Percentiles rank a stretch among this genome's conserved stretches.
Evolutionary conservation across 805 yeast species (phyloP).

Genomic region (Kuraishia ogatae): DNA sequence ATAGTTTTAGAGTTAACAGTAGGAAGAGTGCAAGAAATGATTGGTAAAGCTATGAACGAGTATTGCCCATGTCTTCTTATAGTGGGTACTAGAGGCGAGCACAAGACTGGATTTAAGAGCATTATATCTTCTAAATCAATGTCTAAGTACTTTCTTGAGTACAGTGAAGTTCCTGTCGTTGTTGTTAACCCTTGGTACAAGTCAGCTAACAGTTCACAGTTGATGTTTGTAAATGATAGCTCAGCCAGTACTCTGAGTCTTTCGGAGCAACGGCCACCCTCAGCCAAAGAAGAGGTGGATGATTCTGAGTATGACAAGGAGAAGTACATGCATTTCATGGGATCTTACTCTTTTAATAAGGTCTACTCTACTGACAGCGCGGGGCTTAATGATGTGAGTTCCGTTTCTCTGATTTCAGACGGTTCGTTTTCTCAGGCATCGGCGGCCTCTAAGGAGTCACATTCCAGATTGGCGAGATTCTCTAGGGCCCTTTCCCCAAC

Average conservation of each 20-base stretch:
- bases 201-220: conserved; percentile 3
- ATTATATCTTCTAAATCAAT: conserved; percentile 32
- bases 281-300: not conserved
- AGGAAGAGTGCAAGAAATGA: conserved; percentile 32
- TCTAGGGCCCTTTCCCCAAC: not conserved
- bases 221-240: not conserved
- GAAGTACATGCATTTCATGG: not conserved
- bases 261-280: not conserved
- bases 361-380: not conserved
- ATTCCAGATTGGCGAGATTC: not conserved
- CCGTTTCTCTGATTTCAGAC: not conserved
- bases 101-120: conserved; percentile 28
- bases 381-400: not conserved
- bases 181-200: conserved; percentile 32
- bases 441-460: not conserved
- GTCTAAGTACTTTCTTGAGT: conserved; percentile 39
- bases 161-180: conserved; percentile 35
- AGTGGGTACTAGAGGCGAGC: conserved; percentile 34
- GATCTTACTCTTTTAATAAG: not conserved
- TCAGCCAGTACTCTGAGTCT: not conserved
- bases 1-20: conserved; percentile 33
- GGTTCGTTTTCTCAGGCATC: not conserved
- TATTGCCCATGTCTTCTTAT: conserved; percentile 36
- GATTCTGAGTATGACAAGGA: not conserved
- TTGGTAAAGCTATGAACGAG: conserved; percentile 30